Evolutionary conservation across 768 basidiomycete species (phyloP).

Genomic region (Tulasnella sp.): DNA sequence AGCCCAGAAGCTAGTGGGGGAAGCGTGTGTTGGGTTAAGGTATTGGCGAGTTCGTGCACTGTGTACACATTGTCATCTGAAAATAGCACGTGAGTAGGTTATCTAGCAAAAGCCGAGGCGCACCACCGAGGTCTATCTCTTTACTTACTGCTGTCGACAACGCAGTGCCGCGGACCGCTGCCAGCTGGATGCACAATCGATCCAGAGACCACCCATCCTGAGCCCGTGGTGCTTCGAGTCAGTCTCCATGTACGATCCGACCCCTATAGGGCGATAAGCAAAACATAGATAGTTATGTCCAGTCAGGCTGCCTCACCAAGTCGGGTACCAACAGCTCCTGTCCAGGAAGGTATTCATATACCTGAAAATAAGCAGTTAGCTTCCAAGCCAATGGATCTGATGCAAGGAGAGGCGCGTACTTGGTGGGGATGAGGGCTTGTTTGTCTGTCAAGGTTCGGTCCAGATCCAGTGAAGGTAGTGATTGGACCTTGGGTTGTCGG

Average conservation of each 20-base stretch:
- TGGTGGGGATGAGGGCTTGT: constrained; percentile 17
- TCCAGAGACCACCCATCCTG: constrained; percentile 12
- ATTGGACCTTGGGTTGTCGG: neutral
- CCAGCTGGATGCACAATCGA: constrained; percentile 14
- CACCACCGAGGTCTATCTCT: neutral
- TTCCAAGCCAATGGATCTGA: neutral
- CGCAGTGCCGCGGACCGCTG: constrained; percentile 19
- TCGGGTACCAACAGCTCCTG: constrained; percentile 3
- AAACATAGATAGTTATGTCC: too few species aligned
- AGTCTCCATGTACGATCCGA: constrained; percentile 20
- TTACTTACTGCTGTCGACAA: constrained; percentile 7
- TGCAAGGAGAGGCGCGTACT: neutral
- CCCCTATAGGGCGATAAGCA: constrained; percentile 9
- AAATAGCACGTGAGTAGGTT: neutral
- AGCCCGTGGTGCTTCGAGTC: neutral
- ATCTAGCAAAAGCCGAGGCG: neutral
- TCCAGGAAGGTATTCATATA: neutral
- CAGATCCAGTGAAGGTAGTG: constrained; percentile 12
- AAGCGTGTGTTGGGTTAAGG: constrained; percentile 18
- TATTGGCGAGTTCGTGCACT: constrained; percentile 20
- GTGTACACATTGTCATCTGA: constrained; percentile 18
- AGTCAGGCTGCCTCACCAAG: neutral
- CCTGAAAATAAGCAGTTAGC: neutral
- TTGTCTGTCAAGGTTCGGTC: constrained; percentile 15
- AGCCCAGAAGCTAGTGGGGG: constrained; percentile 8